Evolutionary conservation across 768 basidiomycete genomes (phyloP).

Genomic region (Naganishia friedmannii): DNA sequence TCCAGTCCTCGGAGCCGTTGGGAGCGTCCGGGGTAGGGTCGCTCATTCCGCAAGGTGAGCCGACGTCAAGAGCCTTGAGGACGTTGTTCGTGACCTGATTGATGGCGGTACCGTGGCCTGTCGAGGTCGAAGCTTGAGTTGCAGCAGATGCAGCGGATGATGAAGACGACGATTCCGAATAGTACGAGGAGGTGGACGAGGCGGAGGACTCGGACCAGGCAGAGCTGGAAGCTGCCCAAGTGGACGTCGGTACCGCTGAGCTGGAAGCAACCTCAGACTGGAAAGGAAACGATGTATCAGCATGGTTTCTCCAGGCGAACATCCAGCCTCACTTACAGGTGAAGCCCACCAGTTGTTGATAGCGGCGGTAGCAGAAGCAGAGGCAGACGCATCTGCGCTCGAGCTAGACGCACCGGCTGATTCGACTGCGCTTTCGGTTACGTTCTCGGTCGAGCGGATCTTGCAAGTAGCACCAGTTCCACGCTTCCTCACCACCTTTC

Average conservation of each 20-base stretch:
- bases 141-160: constrained; percentile 1
- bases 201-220: not conserved
- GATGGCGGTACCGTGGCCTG: constrained; percentile 10
- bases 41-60: constrained; percentile 40
- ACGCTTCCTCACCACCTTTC: constrained; percentile 20
- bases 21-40: constrained; percentile 36
- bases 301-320: not conserved
- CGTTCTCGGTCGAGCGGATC: constrained; percentile 7
- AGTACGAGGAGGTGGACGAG: not conserved
- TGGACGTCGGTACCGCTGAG: not conserved
- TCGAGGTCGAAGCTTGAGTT: not conserved
- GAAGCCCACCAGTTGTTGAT: constrained; percentile 20
- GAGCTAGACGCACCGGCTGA: not conserved
- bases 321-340: not conserved
- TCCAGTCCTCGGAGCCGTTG: constrained; percentile 60
- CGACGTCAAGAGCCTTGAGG: not conserved
- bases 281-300: not conserved
- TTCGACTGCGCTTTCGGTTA: not conserved
- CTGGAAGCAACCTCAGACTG: constrained; percentile 2
- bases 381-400: not conserved
- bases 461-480: constrained; percentile 7
- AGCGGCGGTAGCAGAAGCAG: not conserved
- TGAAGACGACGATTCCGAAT: constrained; percentile 4
- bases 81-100: constrained; percentile 21
- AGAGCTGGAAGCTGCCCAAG: constrained; percentile 10